These are phyloP conservation scores for Chlamydomonas eustigma DNA, from an alignment of 139 green algal genomes.

Conservation along the genomic window DNA sequence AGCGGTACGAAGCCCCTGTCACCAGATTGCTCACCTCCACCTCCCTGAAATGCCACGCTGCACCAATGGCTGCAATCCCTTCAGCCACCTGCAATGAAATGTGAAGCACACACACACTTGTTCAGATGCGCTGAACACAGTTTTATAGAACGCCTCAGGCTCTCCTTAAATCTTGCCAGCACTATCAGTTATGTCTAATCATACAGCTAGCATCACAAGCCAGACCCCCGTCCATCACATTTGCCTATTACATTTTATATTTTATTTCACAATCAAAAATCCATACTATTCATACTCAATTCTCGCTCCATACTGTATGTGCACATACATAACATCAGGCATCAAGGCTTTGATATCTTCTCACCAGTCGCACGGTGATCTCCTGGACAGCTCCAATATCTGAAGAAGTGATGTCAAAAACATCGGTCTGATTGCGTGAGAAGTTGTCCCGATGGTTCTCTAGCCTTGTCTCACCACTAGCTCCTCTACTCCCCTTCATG, in stretches of 20 bases:
- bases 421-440: constrained; percentile 20
- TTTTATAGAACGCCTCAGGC: no score
- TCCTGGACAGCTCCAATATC: constrained; percentile 36
- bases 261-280: no score
- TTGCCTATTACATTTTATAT: no score
- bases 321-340: no score
- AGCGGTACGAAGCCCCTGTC: constrained; percentile 18
- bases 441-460: constrained; percentile 23
- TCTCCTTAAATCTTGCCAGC: no score
- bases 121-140: no score
- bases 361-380: constrained; percentile 37
- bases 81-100: constrained; percentile 17
- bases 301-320: no score
- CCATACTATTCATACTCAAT: no score
- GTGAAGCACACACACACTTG: no score
- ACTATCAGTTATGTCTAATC: no score
- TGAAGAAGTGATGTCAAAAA: constrained; percentile 30
- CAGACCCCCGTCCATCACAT: no score
- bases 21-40: constrained; percentile 40
- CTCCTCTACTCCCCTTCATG: constrained; percentile 26
- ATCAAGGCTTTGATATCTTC: constrained; percentile 4
- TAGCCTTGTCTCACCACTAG: constrained; percentile 42
- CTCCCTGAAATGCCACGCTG: constrained; percentile 30
- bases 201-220: no score
- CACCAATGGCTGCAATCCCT: constrained; percentile 14